Evolutionary conservation across 257 asterid species (phyloP).

Genomic region (Fraxinus pennsylvanica): DNA sequence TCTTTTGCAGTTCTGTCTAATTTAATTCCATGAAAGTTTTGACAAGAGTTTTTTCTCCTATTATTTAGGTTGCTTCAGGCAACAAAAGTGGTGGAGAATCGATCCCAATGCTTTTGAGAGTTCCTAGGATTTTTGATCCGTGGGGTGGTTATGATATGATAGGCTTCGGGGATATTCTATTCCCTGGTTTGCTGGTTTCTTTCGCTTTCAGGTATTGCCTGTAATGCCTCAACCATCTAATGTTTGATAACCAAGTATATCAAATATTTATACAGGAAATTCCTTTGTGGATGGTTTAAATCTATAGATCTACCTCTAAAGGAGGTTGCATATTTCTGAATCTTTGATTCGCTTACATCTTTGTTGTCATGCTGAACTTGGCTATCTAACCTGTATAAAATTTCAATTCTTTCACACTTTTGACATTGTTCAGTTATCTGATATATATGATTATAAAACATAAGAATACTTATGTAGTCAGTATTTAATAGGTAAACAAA

Average conservation of each 20-base stretch:
- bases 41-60: slow-evolving; percentile 9
- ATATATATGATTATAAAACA: not conserved
- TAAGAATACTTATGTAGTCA: not conserved
- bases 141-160: slow-evolving; percentile 93
- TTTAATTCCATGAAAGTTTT: not conserved
- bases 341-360: not conserved
- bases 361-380: not conserved
- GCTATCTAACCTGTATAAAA: not conserved
- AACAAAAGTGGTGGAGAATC: slow-evolving; percentile 94
- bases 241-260: not conserved
- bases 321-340: not conserved
- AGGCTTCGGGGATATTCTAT: slow-evolving; percentile 95
- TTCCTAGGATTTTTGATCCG: slow-evolving; percentile 88
- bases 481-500: not conserved
- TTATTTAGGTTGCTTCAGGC: slow-evolving; percentile 85
- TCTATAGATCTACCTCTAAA: not conserved
- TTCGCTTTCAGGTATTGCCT: slow-evolving; percentile 67
- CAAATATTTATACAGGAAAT: not conserved
- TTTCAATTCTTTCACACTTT: not conserved
- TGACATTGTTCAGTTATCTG: not conserved
- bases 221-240: not conserved
- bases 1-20: slow-evolving; percentile 11
- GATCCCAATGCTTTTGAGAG: slow-evolving; percentile 94
- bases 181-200: slow-evolving; percentile 91
- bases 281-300: not conserved